Base-by-base conservation (phyloP, 2,329 filamentous ascomycete genomes). In the Epichloe coenophiala region DNA sequence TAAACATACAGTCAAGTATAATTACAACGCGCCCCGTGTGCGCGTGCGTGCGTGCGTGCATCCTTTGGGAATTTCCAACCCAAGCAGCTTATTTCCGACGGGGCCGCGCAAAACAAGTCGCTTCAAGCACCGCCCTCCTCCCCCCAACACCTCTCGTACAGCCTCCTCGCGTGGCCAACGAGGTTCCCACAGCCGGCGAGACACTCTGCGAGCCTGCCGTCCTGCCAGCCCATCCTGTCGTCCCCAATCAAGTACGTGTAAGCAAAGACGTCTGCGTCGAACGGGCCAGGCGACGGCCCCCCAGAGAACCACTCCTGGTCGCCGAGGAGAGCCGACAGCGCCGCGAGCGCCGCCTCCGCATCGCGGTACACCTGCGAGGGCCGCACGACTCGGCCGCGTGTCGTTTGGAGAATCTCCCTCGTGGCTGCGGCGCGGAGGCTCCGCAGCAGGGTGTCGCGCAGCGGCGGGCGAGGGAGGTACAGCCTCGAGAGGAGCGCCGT, bases 231-330 rank as follows among this genome's bases (percentile, higher is more conserved):
- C 56, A 88, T 55, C 7, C 54, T 54, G 60, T 81, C 74, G 53
- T 86, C 80, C 48, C 95, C 68, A 48, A 97, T 71, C 47, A 95
- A 71, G 65, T 94, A 81, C 0, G 87, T 90, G 66, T 96, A 98
- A 3, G 88, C 83, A 68, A 96, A 97, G 2, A 97, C 79, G 49
- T 80, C 81, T 6, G 91, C 90, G 67, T 98, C 93, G 58, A 97
- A 91, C 23, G 93, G 62, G 0, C 82, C 80, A 0, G 91, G 88
- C 63, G 33, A 65, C 47, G 51, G 64, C 62, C 54, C 59, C 23
- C 23, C 70, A 51, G 77, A 77, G 62, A 80, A 80, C 73, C 74
- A 79, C 3, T 58, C 58, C 2, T 62, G 58, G 12, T 64, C 58
- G 5, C 60, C 64, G 5, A 79, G 61, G 6, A 75, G 51, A 2